Evolutionary conservation across 352 stramenopile species (phyloP), one percentile per base, ranked within the genome.

Genomic region (Pythium sukuiense): DNA sequence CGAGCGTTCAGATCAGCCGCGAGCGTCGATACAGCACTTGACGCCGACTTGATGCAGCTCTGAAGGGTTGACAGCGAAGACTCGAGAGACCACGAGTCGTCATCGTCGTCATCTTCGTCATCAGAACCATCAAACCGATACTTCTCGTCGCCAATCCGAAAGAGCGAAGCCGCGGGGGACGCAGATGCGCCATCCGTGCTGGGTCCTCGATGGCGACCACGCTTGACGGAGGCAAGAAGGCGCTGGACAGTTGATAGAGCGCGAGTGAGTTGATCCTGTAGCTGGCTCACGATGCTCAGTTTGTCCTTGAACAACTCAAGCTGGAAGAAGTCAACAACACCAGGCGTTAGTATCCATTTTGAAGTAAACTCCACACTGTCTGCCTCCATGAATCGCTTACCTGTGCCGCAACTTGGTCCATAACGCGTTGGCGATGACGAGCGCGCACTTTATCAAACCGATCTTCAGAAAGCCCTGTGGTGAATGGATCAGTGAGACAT

Each of bases 401-500:
- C 48, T 88, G 87, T 46, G 77, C 71, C 0, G 80, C 66, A 8
- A 90, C 79, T 27, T 56, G 61, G 7, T 89, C 76, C n/a, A 88
- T 75, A 1, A 91, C 67, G 46, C 68, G 73, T 32, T 89, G 73
- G 5, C 83, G 81, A 58, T 92, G 75, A 27, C 68, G 69, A 30
- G 59, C 53, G 5, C 85, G 80, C 37, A 87, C 59, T 60, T 79
- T 84, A 37, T 92, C 79, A 13, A 93, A 80, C 3, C 86, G 74
- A 3, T 93, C 80, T 39, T 86, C 79, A 14, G 74, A 77, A 6
- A 93, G 63, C 80, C 85, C 85, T 93, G 29, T 24, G 41, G 13
- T 53, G 29, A 55, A 39, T 32, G 2, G 6, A 13, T 29, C 9
- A 39, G 43, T 52, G 26, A 61, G 33, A 29, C 12, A 13, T 18